These are phyloP conservation scores for Candida boidinii DNA, from an alignment of 805 yeast genomes.

Conservation along the genomic window DNA sequence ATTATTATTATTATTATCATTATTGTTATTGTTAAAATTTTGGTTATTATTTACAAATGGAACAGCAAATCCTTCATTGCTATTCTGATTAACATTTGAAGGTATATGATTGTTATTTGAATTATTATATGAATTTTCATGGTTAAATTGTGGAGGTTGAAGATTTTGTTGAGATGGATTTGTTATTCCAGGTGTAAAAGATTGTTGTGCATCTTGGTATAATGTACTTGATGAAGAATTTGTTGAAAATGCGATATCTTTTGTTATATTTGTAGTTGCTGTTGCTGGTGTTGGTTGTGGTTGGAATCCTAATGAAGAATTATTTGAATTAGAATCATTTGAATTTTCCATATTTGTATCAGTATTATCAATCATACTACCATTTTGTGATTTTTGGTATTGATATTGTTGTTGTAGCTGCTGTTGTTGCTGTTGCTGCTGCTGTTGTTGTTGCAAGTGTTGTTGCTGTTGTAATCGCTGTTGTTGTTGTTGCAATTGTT, in stretches of 20 bases:
- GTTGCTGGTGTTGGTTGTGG: constrained; percentile 35
- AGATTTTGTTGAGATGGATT: constrained; percentile 3
- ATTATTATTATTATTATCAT: neutral
- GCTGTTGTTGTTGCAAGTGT: constrained; percentile 2
- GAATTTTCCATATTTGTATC: constrained; percentile 1
- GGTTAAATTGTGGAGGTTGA: neutral
- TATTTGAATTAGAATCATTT: neutral
- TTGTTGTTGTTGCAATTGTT: constrained; percentile 21
- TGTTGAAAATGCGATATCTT: constrained; percentile 34
- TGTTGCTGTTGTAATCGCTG: constrained; percentile 3
- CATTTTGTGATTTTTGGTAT: too few species aligned
- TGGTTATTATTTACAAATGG: too few species aligned
- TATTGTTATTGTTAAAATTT: too few species aligned
- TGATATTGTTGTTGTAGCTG: constrained; percentile 4
- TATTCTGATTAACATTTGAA: too few species aligned
- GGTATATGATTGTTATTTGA: neutral
- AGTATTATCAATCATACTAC: constrained; percentile 2
- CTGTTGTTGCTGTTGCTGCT: constrained; percentile 7
- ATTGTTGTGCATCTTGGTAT: constrained; percentile 24
- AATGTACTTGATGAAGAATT: constrained; percentile 25
- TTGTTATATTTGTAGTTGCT: constrained; percentile 48
- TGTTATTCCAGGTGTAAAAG: too few species aligned
- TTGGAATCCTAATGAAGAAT: constrained; percentile 13
- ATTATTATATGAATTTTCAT: too few species aligned
- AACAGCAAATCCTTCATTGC: too few species aligned